Conservation (phyloP, 345 rosid genomes). For the Salix brachista region DNA sequence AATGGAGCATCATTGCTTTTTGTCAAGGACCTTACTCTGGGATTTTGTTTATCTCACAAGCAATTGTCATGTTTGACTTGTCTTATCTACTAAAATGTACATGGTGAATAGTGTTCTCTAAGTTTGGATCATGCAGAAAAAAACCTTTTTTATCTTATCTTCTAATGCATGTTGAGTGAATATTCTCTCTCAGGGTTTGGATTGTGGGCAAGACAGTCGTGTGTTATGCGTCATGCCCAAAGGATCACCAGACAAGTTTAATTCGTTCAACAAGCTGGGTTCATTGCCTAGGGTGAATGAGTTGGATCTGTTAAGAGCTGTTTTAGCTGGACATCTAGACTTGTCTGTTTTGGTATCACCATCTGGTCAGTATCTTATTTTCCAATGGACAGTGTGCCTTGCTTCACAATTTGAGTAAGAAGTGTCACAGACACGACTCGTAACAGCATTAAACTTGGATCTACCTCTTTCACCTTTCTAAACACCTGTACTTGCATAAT, state of each 20-base stretch:
- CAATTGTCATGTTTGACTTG: no score
- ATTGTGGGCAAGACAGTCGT: constrained; percentile 38
- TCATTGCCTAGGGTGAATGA: constrained; percentile 59
- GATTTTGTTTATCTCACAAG: no score
- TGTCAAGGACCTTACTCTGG: no score
- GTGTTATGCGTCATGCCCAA: constrained; percentile 53
- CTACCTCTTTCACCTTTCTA: no score
- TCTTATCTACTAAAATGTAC: background rate
- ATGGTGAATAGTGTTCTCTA: no score
- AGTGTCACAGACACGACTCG: background rate
- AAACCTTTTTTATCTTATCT: no score
- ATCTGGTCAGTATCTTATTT: constrained; percentile 43
- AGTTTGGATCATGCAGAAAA: no score
- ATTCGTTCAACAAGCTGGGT: constrained; percentile 42
- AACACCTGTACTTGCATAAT: no score
- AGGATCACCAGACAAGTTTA: constrained; percentile 46
- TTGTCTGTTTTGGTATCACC: constrained; percentile 48
- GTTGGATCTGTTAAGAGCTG: constrained; percentile 59
- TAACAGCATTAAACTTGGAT: background rate
- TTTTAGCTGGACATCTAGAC: constrained; percentile 65
- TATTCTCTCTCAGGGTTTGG: constrained; percentile 40
- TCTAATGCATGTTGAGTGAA: background rate
- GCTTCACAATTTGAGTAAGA: background rate
- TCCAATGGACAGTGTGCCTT: background rate
- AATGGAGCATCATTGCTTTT: no score